Conservation (phyloP, 1,284 basidiomycete species). For the Malassezia sp. region DNA sequence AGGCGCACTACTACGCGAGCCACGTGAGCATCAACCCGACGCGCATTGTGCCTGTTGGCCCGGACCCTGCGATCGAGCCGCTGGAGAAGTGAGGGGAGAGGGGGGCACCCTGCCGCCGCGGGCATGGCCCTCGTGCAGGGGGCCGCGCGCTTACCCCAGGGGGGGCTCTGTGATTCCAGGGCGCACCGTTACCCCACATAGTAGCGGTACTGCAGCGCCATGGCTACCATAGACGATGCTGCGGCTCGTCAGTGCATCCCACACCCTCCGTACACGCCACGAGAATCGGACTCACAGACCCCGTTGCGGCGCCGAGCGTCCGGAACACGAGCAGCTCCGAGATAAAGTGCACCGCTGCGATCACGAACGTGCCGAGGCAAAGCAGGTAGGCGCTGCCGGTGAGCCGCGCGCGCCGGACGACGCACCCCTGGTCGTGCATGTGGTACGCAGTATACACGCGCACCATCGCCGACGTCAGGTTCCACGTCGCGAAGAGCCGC, state of each 20-base stretch:
- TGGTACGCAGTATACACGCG: constrained; percentile 39
- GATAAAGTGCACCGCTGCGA: constrained; percentile 78
- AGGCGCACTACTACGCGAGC: constrained; percentile 46
- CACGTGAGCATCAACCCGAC: constrained; percentile 41
- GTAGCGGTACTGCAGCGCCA: constrained; percentile 12
- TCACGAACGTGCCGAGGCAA: constrained; percentile 70
- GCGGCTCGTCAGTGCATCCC: too few relatives aligned
- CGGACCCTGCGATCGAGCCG: constrained; percentile 33
- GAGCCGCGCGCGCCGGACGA: not conserved
- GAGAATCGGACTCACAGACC: constrained; percentile 65
- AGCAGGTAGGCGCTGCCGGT: constrained; percentile 60
- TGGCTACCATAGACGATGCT: constrained; percentile 12
- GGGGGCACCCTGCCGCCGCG: too few relatives aligned
- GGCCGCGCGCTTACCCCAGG: too few relatives aligned
- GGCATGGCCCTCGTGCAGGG: too few relatives aligned
- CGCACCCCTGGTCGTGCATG: constrained; percentile 32
- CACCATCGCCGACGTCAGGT: constrained; percentile 37
- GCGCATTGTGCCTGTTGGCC: constrained; percentile 36
- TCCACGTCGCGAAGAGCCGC: constrained; percentile 42
- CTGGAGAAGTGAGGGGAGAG: too few relatives aligned
- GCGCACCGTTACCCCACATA: constrained; percentile 15
- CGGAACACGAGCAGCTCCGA: constrained; percentile 75
- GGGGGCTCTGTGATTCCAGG: too few relatives aligned
- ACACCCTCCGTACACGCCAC: constrained; percentile 63
- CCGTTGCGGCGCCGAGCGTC: constrained; percentile 58